Conservation (phyloP, 257 asterid genomes). For the Linaria vulgaris region DNA sequence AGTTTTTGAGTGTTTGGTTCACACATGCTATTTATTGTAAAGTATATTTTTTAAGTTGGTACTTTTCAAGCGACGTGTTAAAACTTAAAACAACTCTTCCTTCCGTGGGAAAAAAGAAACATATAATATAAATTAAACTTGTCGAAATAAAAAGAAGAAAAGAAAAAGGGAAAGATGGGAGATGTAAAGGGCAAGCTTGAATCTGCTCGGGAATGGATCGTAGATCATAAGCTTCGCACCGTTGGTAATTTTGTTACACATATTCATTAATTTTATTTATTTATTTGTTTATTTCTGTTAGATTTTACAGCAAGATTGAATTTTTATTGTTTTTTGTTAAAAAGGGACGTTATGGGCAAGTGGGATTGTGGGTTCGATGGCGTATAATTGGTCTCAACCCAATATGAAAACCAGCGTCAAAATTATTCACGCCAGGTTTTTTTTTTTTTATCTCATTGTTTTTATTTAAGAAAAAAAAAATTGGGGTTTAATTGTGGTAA, state of each 20-base stretch:
- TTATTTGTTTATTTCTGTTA: background rate
- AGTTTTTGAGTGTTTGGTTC: too few species aligned
- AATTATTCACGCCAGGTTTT: constrained; percentile 88
- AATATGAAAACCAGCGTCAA: constrained; percentile 87
- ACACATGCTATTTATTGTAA: too few species aligned
- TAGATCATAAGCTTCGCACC: constrained; percentile 10
- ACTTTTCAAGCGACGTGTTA: constrained; percentile 11
- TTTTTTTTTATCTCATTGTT: background rate
- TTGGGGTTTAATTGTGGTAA: too few species aligned
- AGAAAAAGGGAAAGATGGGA: background rate
- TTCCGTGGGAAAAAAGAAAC: background rate
- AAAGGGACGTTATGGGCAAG: constrained; percentile 58
- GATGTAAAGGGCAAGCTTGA: constrained; percentile 7
- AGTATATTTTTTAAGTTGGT: background rate
- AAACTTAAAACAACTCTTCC: constrained; percentile 15
- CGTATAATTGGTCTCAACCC: constrained; percentile 94
- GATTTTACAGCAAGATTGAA: constrained; percentile 19
- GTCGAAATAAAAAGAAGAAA: background rate
- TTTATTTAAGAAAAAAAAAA: background rate
- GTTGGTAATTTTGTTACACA: background rate
- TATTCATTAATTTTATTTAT: background rate
- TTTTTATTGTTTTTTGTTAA: constrained; percentile 9
- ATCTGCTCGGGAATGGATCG: constrained; percentile 17
- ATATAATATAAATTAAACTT: background rate
- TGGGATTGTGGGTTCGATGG: constrained; percentile 81